Evolutionary conservation across 2,329 filamentous ascomycete species (phyloP), one percentile per base, ranked within the genome.

Genomic region (Ampelomyces quisqualis): DNA sequence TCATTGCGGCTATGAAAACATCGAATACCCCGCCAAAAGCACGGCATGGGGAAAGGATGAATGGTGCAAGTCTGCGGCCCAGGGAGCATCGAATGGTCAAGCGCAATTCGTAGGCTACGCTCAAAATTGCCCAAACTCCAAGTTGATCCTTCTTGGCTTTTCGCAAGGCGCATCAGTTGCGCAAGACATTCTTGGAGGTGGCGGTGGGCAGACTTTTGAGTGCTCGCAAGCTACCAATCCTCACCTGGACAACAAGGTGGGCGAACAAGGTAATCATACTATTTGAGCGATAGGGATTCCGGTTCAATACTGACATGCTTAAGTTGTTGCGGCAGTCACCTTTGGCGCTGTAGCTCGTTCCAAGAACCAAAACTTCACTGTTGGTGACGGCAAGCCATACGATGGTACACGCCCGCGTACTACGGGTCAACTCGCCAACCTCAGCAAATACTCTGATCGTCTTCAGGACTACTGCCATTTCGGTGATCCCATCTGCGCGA

Each of bases 391-490:
- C 15, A 35, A 49, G 5, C 30, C 53, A 29, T 60, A 39, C 38
- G 50, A 61, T 18, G 57, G 59, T 29, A 45, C 8, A 6, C 49
- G 51, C n/a, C 48, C 55, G 1, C 59, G 59, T 29, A 51, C 51
- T 3, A 32, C 46, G 1, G 35, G 43, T n/a, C 55, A 58, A 18
- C 49, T 57, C 15, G 6, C 39, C 7, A 48, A 33, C 7, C 48
- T 60, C 1, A 46, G 48, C 13, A 36, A 43, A 14, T 62, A 55
- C 36, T 35, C 49, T 9, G 30, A 41, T 22, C 72, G 77, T 1
- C 76, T 84, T 38, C 70, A 81, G 65, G 80, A 79, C 6, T 85
- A 84, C 71, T 85, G 82, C 60, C 81, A 85, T 53, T 67, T 73
- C 11, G 57, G 76, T 4, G 81, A 84, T 47, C 80, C 80, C 0